These are phyloP conservation scores for Chlamydomonas reinhardtii DNA, from an alignment of 163 green algal genomes.

Conservation along the genomic window DNA sequence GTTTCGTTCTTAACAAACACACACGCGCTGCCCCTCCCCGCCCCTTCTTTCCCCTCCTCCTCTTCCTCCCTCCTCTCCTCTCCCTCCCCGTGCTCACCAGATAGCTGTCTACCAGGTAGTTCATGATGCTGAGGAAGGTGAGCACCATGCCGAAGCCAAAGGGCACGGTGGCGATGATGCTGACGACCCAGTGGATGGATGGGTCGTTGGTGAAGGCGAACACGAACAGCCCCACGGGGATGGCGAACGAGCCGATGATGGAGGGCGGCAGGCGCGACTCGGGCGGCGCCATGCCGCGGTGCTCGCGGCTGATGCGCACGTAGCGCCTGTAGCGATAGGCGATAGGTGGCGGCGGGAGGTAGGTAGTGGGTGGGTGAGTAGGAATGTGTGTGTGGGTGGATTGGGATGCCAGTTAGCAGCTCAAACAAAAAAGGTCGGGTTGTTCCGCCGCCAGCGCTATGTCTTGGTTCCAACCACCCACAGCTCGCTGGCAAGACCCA, in stretches of 20 bases:
- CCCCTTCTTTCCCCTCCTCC: no score
- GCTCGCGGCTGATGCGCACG: background rate
- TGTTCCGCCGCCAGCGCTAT: no score
- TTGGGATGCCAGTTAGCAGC: no score
- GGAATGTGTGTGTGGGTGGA: no score
- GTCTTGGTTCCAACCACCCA: no score
- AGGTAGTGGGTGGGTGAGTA: no score
- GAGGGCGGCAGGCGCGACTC: constrained; percentile 36
- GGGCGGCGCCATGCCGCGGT: constrained; percentile 5
- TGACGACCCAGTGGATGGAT: constrained; percentile 8
- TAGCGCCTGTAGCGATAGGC: background rate
- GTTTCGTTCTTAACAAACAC: no score
- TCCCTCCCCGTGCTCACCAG: background rate
- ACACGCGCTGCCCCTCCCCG: no score
- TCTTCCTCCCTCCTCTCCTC: no score
- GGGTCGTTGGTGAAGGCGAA: constrained; percentile 40
- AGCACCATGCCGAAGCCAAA: constrained; percentile 47
- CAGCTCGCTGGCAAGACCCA: no score
- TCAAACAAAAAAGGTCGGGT: no score
- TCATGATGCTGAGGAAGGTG: constrained; percentile 7
- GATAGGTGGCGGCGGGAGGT: no score
- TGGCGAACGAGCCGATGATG: constrained; percentile 12
- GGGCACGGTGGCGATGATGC: constrained; percentile 4
- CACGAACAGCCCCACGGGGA: constrained; percentile 35
- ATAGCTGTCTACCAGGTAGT: constrained; percentile 37